These are phyloP conservation scores for Amborella trichopoda DNA, from an alignment of 164 flowering plant species.

Conservation along the genomic window DNA sequence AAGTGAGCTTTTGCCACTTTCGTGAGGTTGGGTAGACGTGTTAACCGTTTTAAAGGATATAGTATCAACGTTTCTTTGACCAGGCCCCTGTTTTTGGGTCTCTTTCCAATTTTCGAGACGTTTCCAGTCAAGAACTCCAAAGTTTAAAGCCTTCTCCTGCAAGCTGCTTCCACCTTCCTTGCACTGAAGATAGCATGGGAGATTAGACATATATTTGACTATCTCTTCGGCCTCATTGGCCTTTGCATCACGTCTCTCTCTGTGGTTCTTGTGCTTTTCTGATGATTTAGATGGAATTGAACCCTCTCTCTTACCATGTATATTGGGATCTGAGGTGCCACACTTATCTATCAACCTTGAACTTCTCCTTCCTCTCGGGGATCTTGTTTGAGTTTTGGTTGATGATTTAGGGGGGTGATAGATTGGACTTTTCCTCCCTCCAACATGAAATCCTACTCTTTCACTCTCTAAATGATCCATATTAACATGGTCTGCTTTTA, in stretches of 20 bases:
- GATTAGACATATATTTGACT: slow-evolving; percentile 73
- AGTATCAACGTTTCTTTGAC: slow-evolving; percentile 2
- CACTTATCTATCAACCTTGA: slow-evolving; percentile 1
- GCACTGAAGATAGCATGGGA: slow-evolving; percentile 61
- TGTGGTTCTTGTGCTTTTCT: slow-evolving; percentile 13
- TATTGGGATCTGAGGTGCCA: neutral
- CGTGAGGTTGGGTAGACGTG: slow-evolving; percentile 11
- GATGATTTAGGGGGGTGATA: slow-evolving; percentile 3
- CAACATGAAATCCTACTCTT: too few relatives aligned
- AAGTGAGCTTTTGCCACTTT: slow-evolving; percentile 4
- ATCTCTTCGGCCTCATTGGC: slow-evolving; percentile 46
- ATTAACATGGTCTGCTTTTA: too few relatives aligned
- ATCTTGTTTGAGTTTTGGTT: neutral
- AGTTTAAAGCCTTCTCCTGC: slow-evolving; percentile 52
- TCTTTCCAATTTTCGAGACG: slow-evolving; percentile 66
- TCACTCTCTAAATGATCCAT: too few relatives aligned
- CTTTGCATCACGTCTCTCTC: slow-evolving; percentile 12
- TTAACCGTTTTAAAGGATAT: slow-evolving; percentile 11
- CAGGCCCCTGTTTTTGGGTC: slow-evolving; percentile 15
- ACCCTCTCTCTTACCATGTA: slow-evolving; percentile 6
- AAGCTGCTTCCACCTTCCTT: slow-evolving; percentile 31
- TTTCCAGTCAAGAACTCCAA: slow-evolving; percentile 86
- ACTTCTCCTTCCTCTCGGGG: slow-evolving; percentile 1
- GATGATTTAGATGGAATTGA: slow-evolving; percentile 14
- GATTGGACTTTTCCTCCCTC: neutral